phyloP scores from a whole-genome alignment of 2,329 filamentous ascomycete species.

The Diaporthe helianthi region DNA sequence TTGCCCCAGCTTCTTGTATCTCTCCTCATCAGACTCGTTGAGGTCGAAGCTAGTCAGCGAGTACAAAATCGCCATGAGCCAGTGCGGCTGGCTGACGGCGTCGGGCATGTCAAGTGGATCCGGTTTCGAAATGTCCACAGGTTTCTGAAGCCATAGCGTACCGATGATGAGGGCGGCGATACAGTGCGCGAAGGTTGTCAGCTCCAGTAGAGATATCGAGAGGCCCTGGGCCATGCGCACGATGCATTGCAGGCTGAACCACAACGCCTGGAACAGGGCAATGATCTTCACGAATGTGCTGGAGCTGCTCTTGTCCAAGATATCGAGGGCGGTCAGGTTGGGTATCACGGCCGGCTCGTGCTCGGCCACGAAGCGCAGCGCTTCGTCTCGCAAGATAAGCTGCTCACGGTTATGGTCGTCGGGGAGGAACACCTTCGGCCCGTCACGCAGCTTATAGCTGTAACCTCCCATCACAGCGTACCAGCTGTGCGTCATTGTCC shows the following conservation, averaged over 20 bases:
- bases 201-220: slow-evolving; percentile 44
- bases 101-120: slow-evolving; percentile 22
- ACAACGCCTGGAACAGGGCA: slow-evolving; percentile 44
- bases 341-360: slow-evolving; percentile 45
- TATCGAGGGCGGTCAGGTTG: slow-evolving; percentile 43
- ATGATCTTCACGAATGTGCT: slow-evolving; percentile 42
- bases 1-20: slow-evolving; percentile 9
- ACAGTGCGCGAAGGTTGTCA: slow-evolving; percentile 43
- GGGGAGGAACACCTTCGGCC: slow-evolving; percentile 2
- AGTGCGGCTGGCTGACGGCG: slow-evolving; percentile 14
- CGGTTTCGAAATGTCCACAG: slow-evolving; percentile 33
- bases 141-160: slow-evolving; percentile 43
- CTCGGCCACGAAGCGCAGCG: slow-evolving; percentile 22
- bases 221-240: slow-evolving; percentile 41
- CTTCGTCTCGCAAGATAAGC: slow-evolving; percentile 21
- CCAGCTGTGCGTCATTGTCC: slow-evolving; percentile 28
- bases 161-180: slow-evolving; percentile 42
- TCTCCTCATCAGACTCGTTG: slow-evolving; percentile 26
- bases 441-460: slow-evolving; percentile 21
- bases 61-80: slow-evolving; percentile 23
- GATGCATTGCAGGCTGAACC: slow-evolving; percentile 45
- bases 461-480: slow-evolving; percentile 31
- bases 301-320: slow-evolving; percentile 43
- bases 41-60: slow-evolving; percentile 24
- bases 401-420: slow-evolving; percentile 21